Evolutionary conservation across 1,284 basidiomycete species (phyloP).

Genomic region (Peniophora sp.): DNA sequence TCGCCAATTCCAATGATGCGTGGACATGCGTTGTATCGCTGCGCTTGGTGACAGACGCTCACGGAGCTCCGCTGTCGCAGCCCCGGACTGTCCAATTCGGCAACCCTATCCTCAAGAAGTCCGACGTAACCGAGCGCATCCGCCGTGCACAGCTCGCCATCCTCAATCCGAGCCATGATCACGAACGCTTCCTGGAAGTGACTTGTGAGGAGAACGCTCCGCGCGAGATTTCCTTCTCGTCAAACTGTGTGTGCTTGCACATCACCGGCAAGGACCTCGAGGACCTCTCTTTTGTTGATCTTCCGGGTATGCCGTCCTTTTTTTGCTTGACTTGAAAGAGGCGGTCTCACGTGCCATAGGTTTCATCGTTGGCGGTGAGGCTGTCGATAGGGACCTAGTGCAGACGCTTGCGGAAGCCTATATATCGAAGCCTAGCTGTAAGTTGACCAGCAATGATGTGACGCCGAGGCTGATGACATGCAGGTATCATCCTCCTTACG

Average conservation of each 20-base stretch:
- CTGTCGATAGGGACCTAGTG: constrained; percentile 56
- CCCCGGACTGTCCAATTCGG: constrained; percentile 45
- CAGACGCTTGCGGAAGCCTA: constrained; percentile 49
- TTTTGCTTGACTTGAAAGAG: neutral
- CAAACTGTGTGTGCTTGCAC: constrained; percentile 55
- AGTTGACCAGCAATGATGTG: too few species aligned
- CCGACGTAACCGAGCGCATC: constrained; percentile 55
- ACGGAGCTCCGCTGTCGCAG: constrained; percentile 33
- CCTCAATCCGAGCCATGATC: constrained; percentile 44
- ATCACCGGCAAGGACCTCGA: constrained; percentile 61
- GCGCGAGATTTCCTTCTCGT: constrained; percentile 48
- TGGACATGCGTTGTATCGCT: constrained; percentile 57
- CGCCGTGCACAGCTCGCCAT: constrained; percentile 66
- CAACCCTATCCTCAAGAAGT: constrained; percentile 36
- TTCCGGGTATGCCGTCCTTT: constrained; percentile 42
- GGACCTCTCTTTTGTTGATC: constrained; percentile 65
- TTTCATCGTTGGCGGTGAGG: constrained; percentile 51
- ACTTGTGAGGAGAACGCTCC: constrained; percentile 20
- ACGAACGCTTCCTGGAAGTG: constrained; percentile 29
- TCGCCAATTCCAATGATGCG: constrained; percentile 31
- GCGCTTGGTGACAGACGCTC: constrained; percentile 37
- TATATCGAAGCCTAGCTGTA: constrained; percentile 53
- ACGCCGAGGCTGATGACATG: too few species aligned
- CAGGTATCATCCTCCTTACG: constrained; percentile 52
- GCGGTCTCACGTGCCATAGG: constrained; percentile 27